Conservation (phyloP, 768 basidiomycete genomes). For the Mycena rosella region DNA sequence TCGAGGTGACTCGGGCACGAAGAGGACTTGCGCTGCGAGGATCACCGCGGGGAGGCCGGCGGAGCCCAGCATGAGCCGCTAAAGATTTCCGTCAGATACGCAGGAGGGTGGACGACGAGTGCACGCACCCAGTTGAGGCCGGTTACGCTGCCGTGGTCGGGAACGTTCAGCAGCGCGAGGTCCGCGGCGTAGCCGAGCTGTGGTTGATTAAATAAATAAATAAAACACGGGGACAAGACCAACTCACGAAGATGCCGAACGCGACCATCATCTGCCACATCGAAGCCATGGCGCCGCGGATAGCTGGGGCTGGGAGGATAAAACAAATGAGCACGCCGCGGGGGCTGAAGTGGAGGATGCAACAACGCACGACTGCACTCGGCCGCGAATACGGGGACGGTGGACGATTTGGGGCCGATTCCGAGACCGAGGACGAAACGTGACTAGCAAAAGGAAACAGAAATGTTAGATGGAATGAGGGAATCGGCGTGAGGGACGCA, state of each 20-base stretch:
- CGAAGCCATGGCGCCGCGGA: conserved; percentile 59
- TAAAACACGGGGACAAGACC: conserved; percentile 71
- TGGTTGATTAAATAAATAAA: neutral
- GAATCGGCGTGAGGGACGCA: neutral
- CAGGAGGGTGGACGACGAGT: neutral
- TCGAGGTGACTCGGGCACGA: conserved; percentile 37
- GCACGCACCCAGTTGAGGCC: conserved; percentile 46
- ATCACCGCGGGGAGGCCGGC: conserved; percentile 51
- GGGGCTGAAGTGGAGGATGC: neutral
- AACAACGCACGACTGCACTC: conserved; percentile 52
- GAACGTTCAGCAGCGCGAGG: conserved; percentile 44
- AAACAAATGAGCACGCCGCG: neutral
- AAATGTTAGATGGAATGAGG: conserved; percentile 3
- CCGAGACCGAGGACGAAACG: neutral
- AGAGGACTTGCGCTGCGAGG: conserved; percentile 45
- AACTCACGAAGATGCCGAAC: conserved; percentile 58
- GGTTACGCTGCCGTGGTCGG: conserved; percentile 50
- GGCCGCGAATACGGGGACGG: conserved; percentile 70
- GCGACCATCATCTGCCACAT: conserved; percentile 48
- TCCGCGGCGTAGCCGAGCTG: conserved; percentile 61
- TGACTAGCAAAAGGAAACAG: neutral
- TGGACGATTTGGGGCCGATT: conserved; percentile 49
- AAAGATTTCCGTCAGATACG: neutral
- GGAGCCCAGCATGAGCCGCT: conserved; percentile 70
- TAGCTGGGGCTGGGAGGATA: conserved; percentile 56